These are phyloP conservation scores for Erodium moschatum DNA, from an alignment of 441 rosid genomes.

Conservation along the genomic window DNA sequence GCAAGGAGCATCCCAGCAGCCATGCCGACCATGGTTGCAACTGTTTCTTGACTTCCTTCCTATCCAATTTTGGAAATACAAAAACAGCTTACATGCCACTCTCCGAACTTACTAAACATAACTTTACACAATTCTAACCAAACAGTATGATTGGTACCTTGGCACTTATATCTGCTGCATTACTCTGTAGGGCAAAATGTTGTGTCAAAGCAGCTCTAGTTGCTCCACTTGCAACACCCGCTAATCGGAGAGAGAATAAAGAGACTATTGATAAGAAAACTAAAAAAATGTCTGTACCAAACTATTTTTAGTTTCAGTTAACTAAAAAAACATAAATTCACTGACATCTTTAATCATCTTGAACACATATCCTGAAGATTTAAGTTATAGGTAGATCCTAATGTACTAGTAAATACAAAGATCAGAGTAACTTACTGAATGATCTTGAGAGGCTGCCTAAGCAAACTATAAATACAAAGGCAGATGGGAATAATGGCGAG, in stretches of 20 bases:
- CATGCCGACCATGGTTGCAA: conserved; percentile 94
- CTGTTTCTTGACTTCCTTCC: conserved; percentile 97
- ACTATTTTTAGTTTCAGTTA: too few species aligned
- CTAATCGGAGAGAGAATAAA: conserved; percentile 28
- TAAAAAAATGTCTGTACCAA: background rate
- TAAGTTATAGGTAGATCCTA: conserved; percentile 6
- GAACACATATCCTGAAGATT: background rate
- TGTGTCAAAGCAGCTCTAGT: conserved; percentile 97
- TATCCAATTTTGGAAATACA: conserved; percentile 21
- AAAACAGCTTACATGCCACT: background rate
- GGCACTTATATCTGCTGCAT: conserved; percentile 94
- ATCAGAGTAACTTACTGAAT: conserved; percentile 52
- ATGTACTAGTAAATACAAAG: background rate
- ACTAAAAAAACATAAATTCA: too few species aligned
- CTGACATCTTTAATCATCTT: conserved; percentile 3
- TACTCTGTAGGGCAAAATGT: conserved; percentile 88
- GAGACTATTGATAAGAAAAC: conserved; percentile 1
- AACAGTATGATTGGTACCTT: conserved; percentile 40
- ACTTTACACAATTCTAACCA: conserved; percentile 13
- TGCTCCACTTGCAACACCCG: conserved; percentile 98
- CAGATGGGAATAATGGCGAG: conserved; percentile 86
- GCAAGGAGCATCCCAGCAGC: conserved; percentile 86
- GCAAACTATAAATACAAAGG: conserved; percentile 75
- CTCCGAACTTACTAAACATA: background rate
- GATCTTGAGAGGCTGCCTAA: conserved; percentile 92